Conservation (phyloP, 495 filamentous ascomycete species). For the Penicillium soppii region DNA sequence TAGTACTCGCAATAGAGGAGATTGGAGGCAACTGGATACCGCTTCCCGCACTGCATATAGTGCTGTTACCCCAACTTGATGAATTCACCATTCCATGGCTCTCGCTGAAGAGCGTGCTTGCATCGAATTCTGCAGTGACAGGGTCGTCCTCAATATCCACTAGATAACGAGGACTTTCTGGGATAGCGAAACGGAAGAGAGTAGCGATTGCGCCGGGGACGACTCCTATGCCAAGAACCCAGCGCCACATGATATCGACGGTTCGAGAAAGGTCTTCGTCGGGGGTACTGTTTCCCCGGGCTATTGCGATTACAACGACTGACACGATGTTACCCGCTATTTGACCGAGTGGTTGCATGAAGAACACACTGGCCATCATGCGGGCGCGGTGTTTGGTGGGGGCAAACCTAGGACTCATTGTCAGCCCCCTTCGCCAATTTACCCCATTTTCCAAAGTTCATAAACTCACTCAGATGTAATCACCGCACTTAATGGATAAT, state of each 20-base stretch:
- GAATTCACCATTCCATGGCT: conserved; percentile 18
- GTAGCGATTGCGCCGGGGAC: conserved; percentile 60
- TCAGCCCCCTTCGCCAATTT: conserved; percentile 2
- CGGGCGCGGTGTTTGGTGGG: conserved; percentile 56
- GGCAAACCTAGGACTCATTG: conserved; percentile 45
- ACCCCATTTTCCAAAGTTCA: neutral
- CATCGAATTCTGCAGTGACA: conserved; percentile 46
- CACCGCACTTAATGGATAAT: conserved; percentile 57
- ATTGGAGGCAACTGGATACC: conserved; percentile 23
- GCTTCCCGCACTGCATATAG: conserved; percentile 6
- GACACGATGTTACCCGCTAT: conserved; percentile 58
- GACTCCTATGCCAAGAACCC: conserved; percentile 59
- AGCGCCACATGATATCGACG: conserved; percentile 57
- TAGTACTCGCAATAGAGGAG: conserved; percentile 24
- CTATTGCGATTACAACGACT: conserved; percentile 43
- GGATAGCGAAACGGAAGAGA: conserved; percentile 58
- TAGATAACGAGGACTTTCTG: conserved; percentile 59
- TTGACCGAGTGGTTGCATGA: conserved; percentile 66
- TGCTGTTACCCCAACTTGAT: conserved; percentile 3
- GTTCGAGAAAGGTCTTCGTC: conserved; percentile 33
- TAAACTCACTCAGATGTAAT: conserved; percentile 58
- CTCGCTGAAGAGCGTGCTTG: conserved; percentile 39
- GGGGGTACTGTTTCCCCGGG: conserved; percentile 19
- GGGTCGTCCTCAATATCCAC: conserved; percentile 52
- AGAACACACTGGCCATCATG: conserved; percentile 67